Percentiles rank a stretch among this genome's conserved stretches.
These are phyloP conservation scores for Globisporangium middletonii DNA, from an alignment of 352 stramenopile genomes.

Conservation along the genomic window DNA sequence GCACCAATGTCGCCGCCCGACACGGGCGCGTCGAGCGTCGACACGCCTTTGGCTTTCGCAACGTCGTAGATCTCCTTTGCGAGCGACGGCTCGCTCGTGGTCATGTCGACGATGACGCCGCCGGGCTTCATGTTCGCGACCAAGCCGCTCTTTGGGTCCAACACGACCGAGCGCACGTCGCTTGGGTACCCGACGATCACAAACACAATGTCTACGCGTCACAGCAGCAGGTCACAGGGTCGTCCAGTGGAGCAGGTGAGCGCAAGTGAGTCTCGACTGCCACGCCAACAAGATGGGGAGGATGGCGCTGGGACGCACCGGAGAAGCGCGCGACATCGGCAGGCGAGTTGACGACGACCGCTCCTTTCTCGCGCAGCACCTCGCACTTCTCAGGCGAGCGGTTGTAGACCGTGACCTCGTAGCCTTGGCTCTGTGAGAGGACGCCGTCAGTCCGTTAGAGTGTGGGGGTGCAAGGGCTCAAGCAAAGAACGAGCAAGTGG, in stretches of 20 bases:
- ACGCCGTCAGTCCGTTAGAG: not conserved
- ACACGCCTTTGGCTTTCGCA: slow-evolving; percentile 65
- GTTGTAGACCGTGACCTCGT: slow-evolving; percentile 85
- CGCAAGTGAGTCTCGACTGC: not conserved
- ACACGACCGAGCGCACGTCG: slow-evolving; percentile 75
- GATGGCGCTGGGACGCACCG: slow-evolving; percentile 18
- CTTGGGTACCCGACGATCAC: slow-evolving; percentile 85
- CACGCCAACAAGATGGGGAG: too few species aligned
- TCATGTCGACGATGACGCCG: slow-evolving; percentile 89
- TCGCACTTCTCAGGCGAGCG: slow-evolving; percentile 82
- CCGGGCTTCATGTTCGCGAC: slow-evolving; percentile 69
- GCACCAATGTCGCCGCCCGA: slow-evolving; percentile 87
- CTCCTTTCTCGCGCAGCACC: slow-evolving; percentile 65
- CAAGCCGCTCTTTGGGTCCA: slow-evolving; percentile 56
- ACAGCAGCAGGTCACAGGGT: not conserved
- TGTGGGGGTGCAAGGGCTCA: not conserved
- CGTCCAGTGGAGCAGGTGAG: too few species aligned
- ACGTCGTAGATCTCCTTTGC: slow-evolving; percentile 83
- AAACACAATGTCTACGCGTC: slow-evolving; percentile 79
- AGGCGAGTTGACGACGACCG: slow-evolving; percentile 61
- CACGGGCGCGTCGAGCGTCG: slow-evolving; percentile 76
- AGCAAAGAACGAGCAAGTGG: not conserved
- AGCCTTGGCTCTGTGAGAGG: slow-evolving; percentile 55
- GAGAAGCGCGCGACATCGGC: slow-evolving; percentile 74
- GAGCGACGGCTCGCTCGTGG: slow-evolving; percentile 83